Percentiles rank a stretch among this genome's conserved stretches.
phyloP scores from a whole-genome alignment of 306 rosid genomes.

The Carpinus viminea region DNA sequence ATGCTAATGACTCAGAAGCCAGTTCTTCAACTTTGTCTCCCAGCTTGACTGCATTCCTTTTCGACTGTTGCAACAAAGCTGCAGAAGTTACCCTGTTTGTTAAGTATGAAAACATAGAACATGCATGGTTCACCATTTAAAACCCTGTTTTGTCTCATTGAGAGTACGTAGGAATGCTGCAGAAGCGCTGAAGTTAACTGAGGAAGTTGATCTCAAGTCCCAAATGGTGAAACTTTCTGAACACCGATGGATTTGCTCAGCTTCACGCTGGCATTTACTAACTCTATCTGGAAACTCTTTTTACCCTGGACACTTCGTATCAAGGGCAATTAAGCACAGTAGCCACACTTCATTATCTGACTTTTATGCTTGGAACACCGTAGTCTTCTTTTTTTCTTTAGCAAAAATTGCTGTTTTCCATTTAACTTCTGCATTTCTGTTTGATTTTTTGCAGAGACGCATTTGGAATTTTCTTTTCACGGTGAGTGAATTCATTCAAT shows the following conservation, averaged over 20 bases:
- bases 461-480: background rate
- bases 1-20: constrained; percentile 12
- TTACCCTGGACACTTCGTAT: background rate
- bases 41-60: constrained; percentile 17
- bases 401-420: background rate
- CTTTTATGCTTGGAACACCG: background rate
- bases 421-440: background rate
- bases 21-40: constrained; percentile 20
- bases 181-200: background rate
- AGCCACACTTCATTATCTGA: background rate
- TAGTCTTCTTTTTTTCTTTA: background rate
- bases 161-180: constrained; percentile 15
- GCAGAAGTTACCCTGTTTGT: background rate
- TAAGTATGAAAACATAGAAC: background rate
- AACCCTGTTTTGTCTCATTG: background rate
- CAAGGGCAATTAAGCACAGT: background rate
- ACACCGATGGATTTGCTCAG: background rate
- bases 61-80: constrained; percentile 8
- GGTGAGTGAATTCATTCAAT: background rate
- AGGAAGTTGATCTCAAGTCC: constrained; percentile 23
- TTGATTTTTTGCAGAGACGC: constrained; percentile 1
- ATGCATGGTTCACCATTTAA: constrained; percentile 8
- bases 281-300: background rate
- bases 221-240: constrained; percentile 1
- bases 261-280: no score